Conservation (phyloP, 495 filamentous ascomycete species). For the Xylona heveae region DNA sequence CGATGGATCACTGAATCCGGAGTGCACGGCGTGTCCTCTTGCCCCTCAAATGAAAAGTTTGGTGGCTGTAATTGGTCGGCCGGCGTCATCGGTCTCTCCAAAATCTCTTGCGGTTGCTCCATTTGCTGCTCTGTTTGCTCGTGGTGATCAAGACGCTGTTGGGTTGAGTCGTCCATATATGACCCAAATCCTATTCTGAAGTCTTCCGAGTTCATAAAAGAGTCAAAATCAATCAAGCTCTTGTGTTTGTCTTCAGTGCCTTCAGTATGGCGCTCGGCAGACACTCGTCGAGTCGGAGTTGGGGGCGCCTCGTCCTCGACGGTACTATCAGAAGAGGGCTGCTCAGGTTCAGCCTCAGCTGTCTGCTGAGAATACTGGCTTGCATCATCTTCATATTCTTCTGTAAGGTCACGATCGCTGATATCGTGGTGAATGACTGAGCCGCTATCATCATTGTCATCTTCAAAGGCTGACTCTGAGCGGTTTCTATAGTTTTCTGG, state of each 20-base stretch:
- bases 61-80: slow-evolving; percentile 28
- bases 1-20: slow-evolving; percentile 90
- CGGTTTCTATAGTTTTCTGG: slow-evolving; percentile 31
- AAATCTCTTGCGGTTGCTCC: slow-evolving; percentile 17
- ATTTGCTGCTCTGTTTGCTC: slow-evolving; percentile 15
- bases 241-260: slow-evolving; percentile 6
- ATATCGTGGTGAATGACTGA: slow-evolving; percentile 18
- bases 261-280: no score
- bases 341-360: slow-evolving; percentile 6
- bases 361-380: slow-evolving; percentile 16
- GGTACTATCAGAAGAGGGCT: slow-evolving; percentile 6
- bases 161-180: no score
- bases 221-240: slow-evolving; percentile 23
- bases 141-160: slow-evolving; percentile 28
- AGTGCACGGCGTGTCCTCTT: slow-evolving; percentile 52
- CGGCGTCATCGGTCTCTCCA: slow-evolving; percentile 42
- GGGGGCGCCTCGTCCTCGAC: slow-evolving; percentile 11
- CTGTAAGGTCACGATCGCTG: slow-evolving; percentile 1
- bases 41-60: slow-evolving; percentile 25
- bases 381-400: slow-evolving; percentile 14
- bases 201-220: slow-evolving; percentile 22
- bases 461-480: not conserved
- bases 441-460: slow-evolving; percentile 11
- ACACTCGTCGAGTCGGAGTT: slow-evolving; percentile 12
- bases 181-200: slow-evolving; percentile 27